These are phyloP conservation scores for Didymella pomorum DNA, from an alignment of 2,329 filamentous ascomycete genomes.

Conservation along the genomic window DNA sequence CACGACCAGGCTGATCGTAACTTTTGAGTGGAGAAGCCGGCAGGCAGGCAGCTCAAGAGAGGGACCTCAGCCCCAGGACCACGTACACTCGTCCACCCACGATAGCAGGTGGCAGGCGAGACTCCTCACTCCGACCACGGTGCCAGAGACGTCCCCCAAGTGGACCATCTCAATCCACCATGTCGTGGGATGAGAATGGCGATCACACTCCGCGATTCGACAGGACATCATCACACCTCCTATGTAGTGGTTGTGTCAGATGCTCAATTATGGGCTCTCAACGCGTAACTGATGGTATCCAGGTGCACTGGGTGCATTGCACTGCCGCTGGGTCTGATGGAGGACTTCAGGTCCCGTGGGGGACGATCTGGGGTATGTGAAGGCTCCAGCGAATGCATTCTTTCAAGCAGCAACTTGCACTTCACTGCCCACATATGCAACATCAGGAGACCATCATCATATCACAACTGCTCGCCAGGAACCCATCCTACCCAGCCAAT, in stretches of 20 bases:
- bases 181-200: constrained; percentile 21
- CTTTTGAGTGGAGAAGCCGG: neutral
- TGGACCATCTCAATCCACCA: constrained; percentile 9
- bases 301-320: constrained; percentile 30
- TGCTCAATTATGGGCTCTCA: constrained; percentile 26
- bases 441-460: constrained; percentile 27
- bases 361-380: constrained; percentile 34
- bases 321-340: constrained; percentile 29
- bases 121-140: constrained; percentile 3
- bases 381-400: constrained; percentile 21
- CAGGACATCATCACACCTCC: constrained; percentile 14
- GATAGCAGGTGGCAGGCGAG: neutral
- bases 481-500: constrained; percentile 18
- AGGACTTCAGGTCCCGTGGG: constrained; percentile 27
- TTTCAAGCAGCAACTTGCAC: constrained; percentile 10
- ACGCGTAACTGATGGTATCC: constrained; percentile 23
- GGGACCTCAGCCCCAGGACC: constrained; percentile 7
- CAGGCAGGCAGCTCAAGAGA: constrained; percentile 9
- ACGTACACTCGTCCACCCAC: constrained; percentile 2
- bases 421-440: constrained; percentile 12
- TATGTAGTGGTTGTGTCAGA: constrained; percentile 24
- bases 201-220: constrained; percentile 22
- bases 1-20: constrained; percentile 1
- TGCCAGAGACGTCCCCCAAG: constrained; percentile 6
- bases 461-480: constrained; percentile 26